A percentile compares a stretch with the other conserved stretches of the same genome.
These are phyloP conservation scores for Gaertneriomyces sp. DNA, from an alignment of 192 early-diverging fungal species.

Conservation along the genomic window DNA sequence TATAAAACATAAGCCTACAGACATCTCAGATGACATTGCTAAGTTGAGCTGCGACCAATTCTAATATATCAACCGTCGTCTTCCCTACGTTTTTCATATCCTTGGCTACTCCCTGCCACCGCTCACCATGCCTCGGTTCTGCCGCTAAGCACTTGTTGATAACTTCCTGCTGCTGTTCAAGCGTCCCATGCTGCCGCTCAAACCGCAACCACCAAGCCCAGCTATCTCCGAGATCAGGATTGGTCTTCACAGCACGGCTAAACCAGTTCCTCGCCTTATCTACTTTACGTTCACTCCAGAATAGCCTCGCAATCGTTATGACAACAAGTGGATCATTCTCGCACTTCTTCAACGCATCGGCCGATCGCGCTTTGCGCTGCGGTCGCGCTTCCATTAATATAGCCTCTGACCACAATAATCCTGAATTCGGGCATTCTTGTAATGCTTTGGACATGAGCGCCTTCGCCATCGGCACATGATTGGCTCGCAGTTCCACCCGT, in stretches of 20 bases:
- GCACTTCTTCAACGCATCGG: slow-evolving; percentile 88
- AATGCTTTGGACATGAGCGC: slow-evolving; percentile 81
- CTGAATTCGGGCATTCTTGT: slow-evolving; percentile 87
- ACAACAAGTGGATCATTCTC: slow-evolving; percentile 82
- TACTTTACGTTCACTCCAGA: slow-evolving; percentile 88
- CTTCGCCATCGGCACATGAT: slow-evolving; percentile 65
- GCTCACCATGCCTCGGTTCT: slow-evolving; percentile 86
- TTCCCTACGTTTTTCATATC: slow-evolving; percentile 67
- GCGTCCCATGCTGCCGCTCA: slow-evolving; percentile 75
- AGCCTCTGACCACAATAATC: slow-evolving; percentile 81
- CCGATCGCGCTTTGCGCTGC: slow-evolving; percentile 79
- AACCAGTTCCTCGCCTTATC: slow-evolving; percentile 97
- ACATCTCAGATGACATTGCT: slow-evolving; percentile 10
- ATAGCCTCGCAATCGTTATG: slow-evolving; percentile 78
- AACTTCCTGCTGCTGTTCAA: slow-evolving; percentile 45
- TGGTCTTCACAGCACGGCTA: slow-evolving; percentile 69
- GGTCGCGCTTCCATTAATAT: slow-evolving; percentile 82
- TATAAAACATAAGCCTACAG: too few species aligned
- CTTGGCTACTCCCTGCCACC: slow-evolving; percentile 82
- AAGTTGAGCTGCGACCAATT: slow-evolving; percentile 36
- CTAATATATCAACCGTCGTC: slow-evolving; percentile 57
- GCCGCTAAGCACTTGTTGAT: slow-evolving; percentile 67
- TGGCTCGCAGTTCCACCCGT: slow-evolving; percentile 71
- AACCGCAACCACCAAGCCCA: slow-evolving; percentile 96
- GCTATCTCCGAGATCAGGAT: slow-evolving; percentile 85